Evolutionary conservation across 441 rosid genomes (phyloP).

Genomic region (Croton setiger): DNA sequence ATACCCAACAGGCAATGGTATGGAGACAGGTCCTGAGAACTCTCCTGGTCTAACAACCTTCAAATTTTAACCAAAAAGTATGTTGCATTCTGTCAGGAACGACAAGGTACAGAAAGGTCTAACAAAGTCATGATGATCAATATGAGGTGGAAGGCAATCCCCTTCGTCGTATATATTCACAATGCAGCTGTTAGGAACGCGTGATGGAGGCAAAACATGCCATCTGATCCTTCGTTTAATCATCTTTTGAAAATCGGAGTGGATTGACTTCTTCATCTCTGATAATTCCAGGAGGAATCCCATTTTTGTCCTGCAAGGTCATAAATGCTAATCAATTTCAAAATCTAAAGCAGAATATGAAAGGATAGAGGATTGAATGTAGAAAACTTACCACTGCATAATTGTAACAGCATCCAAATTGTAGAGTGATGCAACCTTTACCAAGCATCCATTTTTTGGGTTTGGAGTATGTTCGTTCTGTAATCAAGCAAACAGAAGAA

Average conservation of each 20-base stretch:
- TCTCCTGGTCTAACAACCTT: slow-evolving; percentile 50
- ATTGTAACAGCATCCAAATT: slow-evolving; percentile 50
- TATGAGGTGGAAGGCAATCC: slow-evolving; percentile 74
- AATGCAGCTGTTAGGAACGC: slow-evolving; percentile 67
- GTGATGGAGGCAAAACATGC: slow-evolving; percentile 55
- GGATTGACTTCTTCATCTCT: slow-evolving; percentile 61
- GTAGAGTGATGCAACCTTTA: slow-evolving; percentile 43
- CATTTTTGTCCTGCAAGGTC: slow-evolving; percentile 45
- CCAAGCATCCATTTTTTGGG: slow-evolving; percentile 52
- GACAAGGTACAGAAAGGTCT: slow-evolving; percentile 69
- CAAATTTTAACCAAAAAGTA: slow-evolving; percentile 55
- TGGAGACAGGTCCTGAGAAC: slow-evolving; percentile 47
- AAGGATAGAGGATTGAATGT: neutral
- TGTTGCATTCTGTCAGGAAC: slow-evolving; percentile 49
- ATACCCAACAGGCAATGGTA: slow-evolving; percentile 59
- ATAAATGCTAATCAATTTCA: neutral
- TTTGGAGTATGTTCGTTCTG: slow-evolving; percentile 41
- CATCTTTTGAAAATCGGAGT: slow-evolving; percentile 56
- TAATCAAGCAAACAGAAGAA: neutral
- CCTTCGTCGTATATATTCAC: slow-evolving; percentile 72
- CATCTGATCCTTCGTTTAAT: slow-evolving; percentile 56
- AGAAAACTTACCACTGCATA: slow-evolving; percentile 32
- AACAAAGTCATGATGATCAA: slow-evolving; percentile 60
- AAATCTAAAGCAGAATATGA: neutral
- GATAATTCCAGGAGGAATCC: slow-evolving; percentile 59